Evolutionary conservation across 257 asterid species (phyloP), one percentile per base, ranked within the genome.

Genomic region (Nicotiana benthamiana): DNA sequence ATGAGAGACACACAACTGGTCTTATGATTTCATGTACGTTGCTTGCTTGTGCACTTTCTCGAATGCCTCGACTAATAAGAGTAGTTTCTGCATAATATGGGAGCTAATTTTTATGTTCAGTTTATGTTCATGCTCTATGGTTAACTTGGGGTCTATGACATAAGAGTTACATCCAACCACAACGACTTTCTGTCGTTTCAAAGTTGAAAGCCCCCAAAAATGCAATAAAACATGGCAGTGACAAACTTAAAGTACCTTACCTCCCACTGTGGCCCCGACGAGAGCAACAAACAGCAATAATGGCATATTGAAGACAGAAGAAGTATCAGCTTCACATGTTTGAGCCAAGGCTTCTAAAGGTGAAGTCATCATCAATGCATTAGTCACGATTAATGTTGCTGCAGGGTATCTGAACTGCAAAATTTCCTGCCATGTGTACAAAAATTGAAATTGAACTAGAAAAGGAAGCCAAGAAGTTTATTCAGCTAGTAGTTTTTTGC

Each of bases 221-320:
- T n/a, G 62, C 62, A 56, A n/a, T 6, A 17, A 56, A 17, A 56
- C 26, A 56, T 56, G 62, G 24, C 26, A 56, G 11, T 2, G 62
- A 8, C 26, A 56, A 18, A 15, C 20, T 13, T 54, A 1, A 56
- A 53, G 67, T 56, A 56, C 26, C 61, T 63, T 79, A 79, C 82
- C 82, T 62, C 82, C 82, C 27, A 79, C 75, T 1, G 82, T 48
- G 60, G 82, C 82, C 17, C 82, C 82, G 9, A 79, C 26, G 51
- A 79, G 75, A 27, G 82, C 75, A 11, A 79, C 82, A 79, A 79
- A 26, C 24, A 79, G 82, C 75, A 79, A 59, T 74, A 79, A 63
- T 22, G 82, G 82, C 82, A 79, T 79, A 59, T 64, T 48, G 36
- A 79, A 64, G 52, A 24, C 43, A 15, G 75, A 43, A 24, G 75